Percentiles rank a stretch among this genome's conserved stretches.
These are phyloP conservation scores for Lactifluus rugatus DNA, from an alignment of 768 basidiomycete genomes.

Conservation along the genomic window DNA sequence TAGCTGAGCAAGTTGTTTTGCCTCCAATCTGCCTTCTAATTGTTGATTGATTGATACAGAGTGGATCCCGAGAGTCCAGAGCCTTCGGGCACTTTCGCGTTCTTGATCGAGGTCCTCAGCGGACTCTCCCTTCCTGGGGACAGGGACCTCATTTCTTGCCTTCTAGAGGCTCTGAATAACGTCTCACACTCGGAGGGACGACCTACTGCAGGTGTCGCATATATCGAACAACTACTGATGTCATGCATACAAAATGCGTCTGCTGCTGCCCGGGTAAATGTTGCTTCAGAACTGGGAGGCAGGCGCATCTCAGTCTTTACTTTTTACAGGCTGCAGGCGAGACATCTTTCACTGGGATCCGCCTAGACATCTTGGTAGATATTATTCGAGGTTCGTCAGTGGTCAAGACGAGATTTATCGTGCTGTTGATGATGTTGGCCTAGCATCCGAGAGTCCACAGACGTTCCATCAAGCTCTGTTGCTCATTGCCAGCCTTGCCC, in stretches of 20 bases:
- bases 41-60: neutral
- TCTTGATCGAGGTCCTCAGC: conserved; percentile 63
- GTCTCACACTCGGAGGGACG: conserved; percentile 48
- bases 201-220: conserved; percentile 57
- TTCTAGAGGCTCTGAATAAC: conserved; percentile 64
- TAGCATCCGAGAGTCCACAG: conserved; percentile 86
- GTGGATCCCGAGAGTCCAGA: neutral
- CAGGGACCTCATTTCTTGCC: conserved; percentile 54
- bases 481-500: conserved; percentile 74
- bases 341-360: conserved; percentile 47
- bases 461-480: conserved; percentile 90
- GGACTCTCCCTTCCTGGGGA: conserved; percentile 59
- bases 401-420: neutral
- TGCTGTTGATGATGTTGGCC: neutral
- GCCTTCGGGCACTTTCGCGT: conserved; percentile 33
- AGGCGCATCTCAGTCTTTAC: neutral
- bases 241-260: conserved; percentile 65
- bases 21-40: neutral
- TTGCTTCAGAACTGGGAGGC: neutral
- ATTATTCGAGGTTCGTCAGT: conserved; percentile 59
- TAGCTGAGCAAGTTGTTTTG: conserved; percentile 37
- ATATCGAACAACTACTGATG: conserved; percentile 77
- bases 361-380: conserved; percentile 80
- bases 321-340: conserved; percentile 40
- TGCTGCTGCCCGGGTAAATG: conserved; percentile 42